A percentile compares a stretch with the other conserved stretches of the same genome.
Conservation (phyloP, 306 rosid species). For the Lathyrus tuberosus region DNA sequence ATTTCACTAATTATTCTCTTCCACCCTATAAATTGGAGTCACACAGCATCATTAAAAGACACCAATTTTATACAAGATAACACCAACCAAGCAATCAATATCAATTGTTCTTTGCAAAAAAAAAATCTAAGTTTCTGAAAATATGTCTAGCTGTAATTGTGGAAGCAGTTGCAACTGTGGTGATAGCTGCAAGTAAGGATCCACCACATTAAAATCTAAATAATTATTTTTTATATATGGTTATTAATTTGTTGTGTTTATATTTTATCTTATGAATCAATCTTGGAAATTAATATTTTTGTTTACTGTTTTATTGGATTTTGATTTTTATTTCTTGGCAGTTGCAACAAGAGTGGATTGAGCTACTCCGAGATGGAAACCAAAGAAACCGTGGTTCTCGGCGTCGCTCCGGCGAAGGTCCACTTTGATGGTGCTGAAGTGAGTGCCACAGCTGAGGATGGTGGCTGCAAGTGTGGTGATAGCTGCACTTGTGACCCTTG, state of each 20-base stretch:
- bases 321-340: neutral
- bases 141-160: constrained; percentile 67
- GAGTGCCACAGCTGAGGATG: constrained; percentile 48
- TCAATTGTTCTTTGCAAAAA: neutral
- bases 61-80: neutral
- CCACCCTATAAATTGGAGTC: neutral
- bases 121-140: neutral
- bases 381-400: constrained; percentile 51
- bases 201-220: neutral
- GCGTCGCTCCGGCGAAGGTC: constrained; percentile 52
- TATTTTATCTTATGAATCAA: no score
- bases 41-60: neutral
- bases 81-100: neutral
- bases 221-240: neutral
- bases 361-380: constrained; percentile 46
- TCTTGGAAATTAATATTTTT: no score
- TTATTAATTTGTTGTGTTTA: neutral
- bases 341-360: constrained; percentile 52
- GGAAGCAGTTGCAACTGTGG: constrained; percentile 58
- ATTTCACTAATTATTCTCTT: neutral
- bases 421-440: constrained; percentile 53
- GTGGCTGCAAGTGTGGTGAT: constrained; percentile 73
- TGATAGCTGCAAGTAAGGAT: constrained; percentile 46
- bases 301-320: no score
- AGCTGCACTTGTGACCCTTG: constrained; percentile 81